phyloP scores from a whole-genome alignment of 2,329 filamentous ascomycete genomes.

The Leptographium flavum region DNA sequence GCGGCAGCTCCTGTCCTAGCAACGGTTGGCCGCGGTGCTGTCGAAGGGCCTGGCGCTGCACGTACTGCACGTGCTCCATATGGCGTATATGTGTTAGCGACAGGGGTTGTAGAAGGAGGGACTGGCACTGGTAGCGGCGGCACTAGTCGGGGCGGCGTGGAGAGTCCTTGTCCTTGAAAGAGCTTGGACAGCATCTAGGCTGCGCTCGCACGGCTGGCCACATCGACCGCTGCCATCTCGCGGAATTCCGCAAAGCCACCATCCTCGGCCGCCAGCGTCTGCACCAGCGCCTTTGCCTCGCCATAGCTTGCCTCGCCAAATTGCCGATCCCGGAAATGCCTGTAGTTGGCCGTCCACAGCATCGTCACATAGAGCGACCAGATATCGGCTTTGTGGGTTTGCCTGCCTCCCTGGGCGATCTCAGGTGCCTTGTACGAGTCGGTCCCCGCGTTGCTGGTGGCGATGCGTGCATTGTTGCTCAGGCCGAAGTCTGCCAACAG shows the following conservation, averaged over 20 bases:
- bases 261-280: background rate
- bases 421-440: background rate
- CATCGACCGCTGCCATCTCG: background rate
- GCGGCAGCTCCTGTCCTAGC: too few relatives aligned
- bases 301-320: background rate
- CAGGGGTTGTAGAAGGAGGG: background rate
- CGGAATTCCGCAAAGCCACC: background rate
- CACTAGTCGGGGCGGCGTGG: background rate
- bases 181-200: background rate
- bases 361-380: background rate
- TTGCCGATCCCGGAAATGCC: background rate
- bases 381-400: background rate
- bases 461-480: background rate
- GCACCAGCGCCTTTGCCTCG: background rate
- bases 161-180: background rate
- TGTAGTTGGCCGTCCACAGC: background rate
- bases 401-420: background rate
- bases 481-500: background rate
- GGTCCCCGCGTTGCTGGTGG: background rate
- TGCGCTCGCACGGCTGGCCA: background rate
- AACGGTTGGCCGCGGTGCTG: too few relatives aligned
- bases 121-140: background rate
- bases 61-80: background rate
- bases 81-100: background rate
- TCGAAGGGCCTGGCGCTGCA: too few relatives aligned